Conservation (phyloP, 2,329 filamentous ascomycete genomes). For the Lachnellula occidentalis region DNA sequence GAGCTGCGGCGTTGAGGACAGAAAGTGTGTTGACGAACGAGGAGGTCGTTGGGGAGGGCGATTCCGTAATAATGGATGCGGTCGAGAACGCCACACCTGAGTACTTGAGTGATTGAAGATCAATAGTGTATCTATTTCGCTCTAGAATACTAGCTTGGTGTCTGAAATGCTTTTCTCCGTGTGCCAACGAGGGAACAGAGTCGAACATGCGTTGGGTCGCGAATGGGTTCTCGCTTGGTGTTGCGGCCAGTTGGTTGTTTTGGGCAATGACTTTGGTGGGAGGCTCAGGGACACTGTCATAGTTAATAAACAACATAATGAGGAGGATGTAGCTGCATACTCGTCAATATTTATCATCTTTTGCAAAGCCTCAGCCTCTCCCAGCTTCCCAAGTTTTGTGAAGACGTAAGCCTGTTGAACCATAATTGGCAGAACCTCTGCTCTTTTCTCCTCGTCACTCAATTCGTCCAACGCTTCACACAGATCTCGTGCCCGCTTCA, state of each 20-base stretch:
- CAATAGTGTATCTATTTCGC: constrained; percentile 59
- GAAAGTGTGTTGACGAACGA: constrained; percentile 50
- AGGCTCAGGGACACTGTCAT: constrained; percentile 55
- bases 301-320: constrained; percentile 26
- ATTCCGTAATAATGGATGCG: constrained; percentile 37
- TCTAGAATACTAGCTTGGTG: constrained; percentile 59
- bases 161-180: constrained; percentile 63
- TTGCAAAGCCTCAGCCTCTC: constrained; percentile 60
- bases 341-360: constrained; percentile 54
- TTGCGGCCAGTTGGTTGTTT: constrained; percentile 52
- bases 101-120: constrained; percentile 63
- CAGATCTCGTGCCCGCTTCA: constrained; percentile 64
- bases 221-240: constrained; percentile 56
- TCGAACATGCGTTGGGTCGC: constrained; percentile 58
- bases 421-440: constrained; percentile 68
- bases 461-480: constrained; percentile 71
- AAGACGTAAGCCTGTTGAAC: constrained; percentile 73
- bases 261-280: constrained; percentile 62
- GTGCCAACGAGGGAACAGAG: constrained; percentile 45
- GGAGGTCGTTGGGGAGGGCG: constrained; percentile 43
- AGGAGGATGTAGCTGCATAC: constrained; percentile 41
- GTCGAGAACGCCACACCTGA: constrained; percentile 51
- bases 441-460: constrained; percentile 65
- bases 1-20: constrained; percentile 68
- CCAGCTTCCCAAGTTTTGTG: constrained; percentile 56